phyloP scores from a whole-genome alignment of 352 stramenopile species.

The Globisporangium ultimum region DNA sequence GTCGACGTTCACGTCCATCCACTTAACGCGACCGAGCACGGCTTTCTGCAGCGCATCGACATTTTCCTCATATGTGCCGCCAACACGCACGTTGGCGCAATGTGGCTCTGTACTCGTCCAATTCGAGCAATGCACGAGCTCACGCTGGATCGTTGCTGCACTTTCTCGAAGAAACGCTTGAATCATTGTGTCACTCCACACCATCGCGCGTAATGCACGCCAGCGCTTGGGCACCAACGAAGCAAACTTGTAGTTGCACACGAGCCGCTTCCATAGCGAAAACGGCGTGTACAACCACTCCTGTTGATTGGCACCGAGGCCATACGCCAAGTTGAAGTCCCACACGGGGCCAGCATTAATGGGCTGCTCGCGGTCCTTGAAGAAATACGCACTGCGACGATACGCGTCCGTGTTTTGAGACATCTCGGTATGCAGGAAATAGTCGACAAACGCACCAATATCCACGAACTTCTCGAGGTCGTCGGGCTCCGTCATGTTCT shows the following conservation, averaged over 20 bases:
- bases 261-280: slow-evolving; percentile 59
- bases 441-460: slow-evolving; percentile 67
- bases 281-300: slow-evolving; percentile 54
- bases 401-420: slow-evolving; percentile 64
- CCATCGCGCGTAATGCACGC: slow-evolving; percentile 30
- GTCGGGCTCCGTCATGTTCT: slow-evolving; percentile 60
- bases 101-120: slow-evolving; percentile 13
- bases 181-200: slow-evolving; percentile 40
- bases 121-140: slow-evolving; percentile 14
- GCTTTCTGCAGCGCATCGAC: slow-evolving; percentile 7
- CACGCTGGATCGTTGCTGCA: slow-evolving; percentile 4
- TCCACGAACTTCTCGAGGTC: slow-evolving; percentile 49
- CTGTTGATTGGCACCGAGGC: slow-evolving; percentile 30
- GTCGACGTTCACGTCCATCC: slow-evolving; percentile 17
- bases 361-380: slow-evolving; percentile 58
- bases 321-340: slow-evolving; percentile 73
- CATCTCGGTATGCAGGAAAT: slow-evolving; percentile 66
- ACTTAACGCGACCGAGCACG: slow-evolving; percentile 7
- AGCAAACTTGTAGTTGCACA: slow-evolving; percentile 73
- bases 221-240: slow-evolving; percentile 55
- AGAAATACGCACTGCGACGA: slow-evolving; percentile 60
- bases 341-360: slow-evolving; percentile 69
- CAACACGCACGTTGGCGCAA: slow-evolving; percentile 14
- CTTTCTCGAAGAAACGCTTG: neutral
- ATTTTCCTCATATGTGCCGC: slow-evolving; percentile 13